phyloP scores from a whole-genome alignment of 805 yeast species.

The Candida xyloterini region DNA sequence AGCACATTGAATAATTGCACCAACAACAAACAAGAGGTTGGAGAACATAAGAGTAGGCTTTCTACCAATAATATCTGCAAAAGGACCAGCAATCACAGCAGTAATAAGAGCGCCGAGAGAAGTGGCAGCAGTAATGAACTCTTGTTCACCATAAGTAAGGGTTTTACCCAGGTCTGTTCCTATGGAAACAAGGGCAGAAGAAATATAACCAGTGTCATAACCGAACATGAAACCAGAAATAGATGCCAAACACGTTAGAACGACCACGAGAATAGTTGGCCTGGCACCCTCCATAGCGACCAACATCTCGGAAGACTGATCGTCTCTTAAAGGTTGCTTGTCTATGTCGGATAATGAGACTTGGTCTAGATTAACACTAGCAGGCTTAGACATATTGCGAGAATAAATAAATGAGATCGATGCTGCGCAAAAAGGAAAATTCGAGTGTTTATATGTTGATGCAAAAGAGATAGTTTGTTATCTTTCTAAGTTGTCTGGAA shows the following conservation, averaged over 20 bases:
- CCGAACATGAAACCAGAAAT: slow-evolving; percentile 97
- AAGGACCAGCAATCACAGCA: slow-evolving; percentile 71
- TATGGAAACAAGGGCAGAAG: slow-evolving; percentile 85
- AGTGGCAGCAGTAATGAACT: slow-evolving; percentile 90
- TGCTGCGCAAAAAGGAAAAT: background rate
- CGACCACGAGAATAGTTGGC: slow-evolving; percentile 62
- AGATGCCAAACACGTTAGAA: slow-evolving; percentile 73
- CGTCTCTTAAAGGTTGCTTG: slow-evolving; percentile 6
- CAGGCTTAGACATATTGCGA: background rate
- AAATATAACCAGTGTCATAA: slow-evolving; percentile 95
- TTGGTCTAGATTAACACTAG: background rate
- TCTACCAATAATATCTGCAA: slow-evolving; percentile 83
- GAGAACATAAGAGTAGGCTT: slow-evolving; percentile 81
- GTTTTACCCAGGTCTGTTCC: slow-evolving; percentile 67
- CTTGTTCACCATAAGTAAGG: slow-evolving; percentile 76
- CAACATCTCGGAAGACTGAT: slow-evolving; percentile 5
- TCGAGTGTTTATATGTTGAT: background rate
- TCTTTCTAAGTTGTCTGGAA: slow-evolving; percentile 11
- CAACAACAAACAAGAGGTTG: slow-evolving; percentile 75
- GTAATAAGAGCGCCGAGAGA: slow-evolving; percentile 89
- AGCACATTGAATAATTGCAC: slow-evolving; percentile 81
- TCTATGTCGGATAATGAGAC: slow-evolving; percentile 1
- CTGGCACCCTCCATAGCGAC: slow-evolving; percentile 40
- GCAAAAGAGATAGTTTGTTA: background rate
- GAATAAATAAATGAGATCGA: background rate